phyloP scores from a whole-genome alignment of 2,329 filamentous ascomycete genomes.

The Colletotrichum sp. region DNA sequence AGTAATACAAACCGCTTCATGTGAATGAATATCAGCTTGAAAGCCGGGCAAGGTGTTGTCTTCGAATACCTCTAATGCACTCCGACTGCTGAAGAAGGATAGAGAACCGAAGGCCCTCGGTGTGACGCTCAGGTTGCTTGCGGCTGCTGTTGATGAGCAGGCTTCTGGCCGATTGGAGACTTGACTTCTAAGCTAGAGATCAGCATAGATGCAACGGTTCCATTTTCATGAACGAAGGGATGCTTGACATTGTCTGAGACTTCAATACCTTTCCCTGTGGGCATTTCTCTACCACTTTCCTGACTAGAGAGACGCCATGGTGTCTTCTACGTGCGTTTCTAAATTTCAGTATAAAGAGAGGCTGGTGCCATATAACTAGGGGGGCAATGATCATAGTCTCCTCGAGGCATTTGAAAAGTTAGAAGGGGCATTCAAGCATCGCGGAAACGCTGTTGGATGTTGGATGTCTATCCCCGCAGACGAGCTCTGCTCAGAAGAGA shows the following conservation, averaged over 20 bases:
- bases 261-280: not conserved
- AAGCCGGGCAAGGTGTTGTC: not conserved
- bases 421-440: not conserved
- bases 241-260: not conserved
- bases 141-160: not conserved
- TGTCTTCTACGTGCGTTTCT: not conserved
- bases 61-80: not conserved
- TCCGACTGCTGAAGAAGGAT: not conserved
- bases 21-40: too few species aligned
- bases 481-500: not conserved
- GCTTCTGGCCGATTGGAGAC: not conserved
- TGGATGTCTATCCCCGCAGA: not conserved
- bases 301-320: not conserved
- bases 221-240: too few species aligned
- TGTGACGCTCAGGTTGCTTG: not conserved
- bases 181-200: not conserved
- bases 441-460: not conserved
- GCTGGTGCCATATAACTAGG: rapidly evolving
- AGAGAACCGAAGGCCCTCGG: not conserved
- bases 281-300: not conserved
- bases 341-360: not conserved
- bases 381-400: not conserved
- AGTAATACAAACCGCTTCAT: not conserved
- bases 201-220: not conserved
- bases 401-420: not conserved